A percentile compares a stretch with the other conserved stretches of the same genome.
Evolutionary conservation across 208 protist species (phyloP).

Genomic region (Acanthamoeba sp.): DNA sequence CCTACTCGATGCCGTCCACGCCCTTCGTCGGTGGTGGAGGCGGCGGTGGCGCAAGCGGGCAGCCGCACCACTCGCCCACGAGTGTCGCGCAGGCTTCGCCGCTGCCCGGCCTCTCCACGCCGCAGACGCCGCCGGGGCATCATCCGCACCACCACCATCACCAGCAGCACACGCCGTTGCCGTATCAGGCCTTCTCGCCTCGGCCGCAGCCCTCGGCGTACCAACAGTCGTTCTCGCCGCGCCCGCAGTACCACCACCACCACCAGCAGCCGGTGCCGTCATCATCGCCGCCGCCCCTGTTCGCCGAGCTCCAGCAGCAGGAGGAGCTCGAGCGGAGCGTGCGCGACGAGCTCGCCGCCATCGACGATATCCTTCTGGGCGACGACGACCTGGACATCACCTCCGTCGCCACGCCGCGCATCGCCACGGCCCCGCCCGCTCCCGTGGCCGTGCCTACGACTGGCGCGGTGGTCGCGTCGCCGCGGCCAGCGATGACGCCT

Average conservation of each 20-base stretch:
- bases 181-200: not conserved
- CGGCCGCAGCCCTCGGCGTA: not conserved
- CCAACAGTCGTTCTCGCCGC: not conserved
- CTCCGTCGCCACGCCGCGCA: not conserved
- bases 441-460: not conserved
- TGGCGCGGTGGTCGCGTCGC: not conserved
- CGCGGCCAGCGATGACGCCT: not conserved
- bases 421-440: not conserved
- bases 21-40: not conserved
- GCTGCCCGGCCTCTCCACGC: not conserved
- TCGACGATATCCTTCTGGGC: constrained; percentile 16
- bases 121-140: not conserved
- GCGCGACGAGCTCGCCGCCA: constrained; percentile 22
- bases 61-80: not conserved
- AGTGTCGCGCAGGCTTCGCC: not conserved
- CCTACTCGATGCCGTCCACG: constrained; percentile 7
- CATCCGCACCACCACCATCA: not conserved
- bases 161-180: not conserved
- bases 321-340: not conserved
- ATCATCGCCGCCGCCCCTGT: not conserved
- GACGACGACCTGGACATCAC: not conserved
- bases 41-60: too few relatives aligned
- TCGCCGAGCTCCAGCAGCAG: constrained; percentile 42
- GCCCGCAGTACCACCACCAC: not conserved
- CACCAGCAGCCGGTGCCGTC: not conserved